phyloP scores from a whole-genome alignment of 306 rosid genomes.

The Dryas alaskensis region DNA sequence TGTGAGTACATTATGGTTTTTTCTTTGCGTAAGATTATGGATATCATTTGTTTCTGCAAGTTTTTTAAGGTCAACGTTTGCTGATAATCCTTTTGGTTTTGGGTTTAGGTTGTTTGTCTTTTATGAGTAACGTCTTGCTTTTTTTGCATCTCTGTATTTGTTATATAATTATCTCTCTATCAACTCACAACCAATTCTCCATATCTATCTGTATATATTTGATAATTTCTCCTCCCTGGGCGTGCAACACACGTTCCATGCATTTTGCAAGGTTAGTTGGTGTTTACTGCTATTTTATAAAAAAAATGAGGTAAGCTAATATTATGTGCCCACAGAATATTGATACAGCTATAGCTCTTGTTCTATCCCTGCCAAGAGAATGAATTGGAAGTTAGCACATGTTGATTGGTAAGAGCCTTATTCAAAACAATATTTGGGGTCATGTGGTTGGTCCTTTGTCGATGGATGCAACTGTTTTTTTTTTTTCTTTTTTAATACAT shows the following conservation, averaged over 20 bases:
- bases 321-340: neutral
- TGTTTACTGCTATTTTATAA: neutral
- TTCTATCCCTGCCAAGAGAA: neutral
- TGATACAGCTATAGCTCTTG: neutral
- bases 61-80: slow-evolving; percentile 48
- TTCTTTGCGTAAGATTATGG: slow-evolving; percentile 29
- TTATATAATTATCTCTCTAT: slow-evolving; percentile 17
- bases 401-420: neutral
- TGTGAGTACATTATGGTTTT: slow-evolving; percentile 40
- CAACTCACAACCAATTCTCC: neutral
- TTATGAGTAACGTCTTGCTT: slow-evolving; percentile 25
- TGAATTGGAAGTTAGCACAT: neutral
- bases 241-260: slow-evolving; percentile 48
- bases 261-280: slow-evolving; percentile 16
- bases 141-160: slow-evolving; percentile 12
- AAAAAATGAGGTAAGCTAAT: neutral
- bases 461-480: neutral
- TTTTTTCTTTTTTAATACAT: no score
- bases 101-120: slow-evolving; percentile 7
- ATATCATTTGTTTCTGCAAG: slow-evolving; percentile 30
- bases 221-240: neutral
- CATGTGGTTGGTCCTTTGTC: neutral
- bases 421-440: neutral
- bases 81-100: neutral
- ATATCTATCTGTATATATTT: neutral